These are phyloP conservation scores for Stevia rebaudiana DNA, from an alignment of 140 eudicot species.

Conservation along the genomic window DNA sequence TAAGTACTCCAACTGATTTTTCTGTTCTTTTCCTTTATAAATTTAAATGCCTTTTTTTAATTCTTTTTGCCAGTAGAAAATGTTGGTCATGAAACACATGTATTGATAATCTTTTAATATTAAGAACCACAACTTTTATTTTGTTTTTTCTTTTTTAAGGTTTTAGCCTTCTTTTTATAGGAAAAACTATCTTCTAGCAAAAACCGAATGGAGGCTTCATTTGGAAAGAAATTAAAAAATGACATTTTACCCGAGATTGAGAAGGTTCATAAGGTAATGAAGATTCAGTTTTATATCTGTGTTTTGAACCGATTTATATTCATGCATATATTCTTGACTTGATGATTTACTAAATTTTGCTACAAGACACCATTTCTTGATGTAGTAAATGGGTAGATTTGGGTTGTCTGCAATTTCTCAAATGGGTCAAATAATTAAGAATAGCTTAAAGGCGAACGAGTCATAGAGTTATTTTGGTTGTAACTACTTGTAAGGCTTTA, in stretches of 20 bases:
- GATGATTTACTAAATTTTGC: neutral
- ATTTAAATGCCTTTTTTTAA: neutral
- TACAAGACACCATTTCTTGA: neutral
- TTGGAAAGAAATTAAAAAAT: slow-evolving; percentile 73
- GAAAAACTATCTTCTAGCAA: slow-evolving; percentile 83
- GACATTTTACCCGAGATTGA: slow-evolving; percentile 93
- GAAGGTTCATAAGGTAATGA: slow-evolving; percentile 78
- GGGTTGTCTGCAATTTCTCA: neutral
- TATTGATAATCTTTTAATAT: neutral
- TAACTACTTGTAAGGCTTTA: too few species aligned
- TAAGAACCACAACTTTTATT: neutral
- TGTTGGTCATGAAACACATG: neutral
- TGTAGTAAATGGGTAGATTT: neutral
- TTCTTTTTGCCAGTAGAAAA: neutral
- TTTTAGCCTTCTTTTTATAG: slow-evolving; percentile 32
- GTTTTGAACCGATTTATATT: neutral
- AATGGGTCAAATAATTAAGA: neutral
- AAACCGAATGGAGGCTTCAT: slow-evolving; percentile 74
- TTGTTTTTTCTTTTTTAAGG: neutral
- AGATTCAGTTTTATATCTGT: neutral
- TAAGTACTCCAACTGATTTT: slow-evolving; percentile 34
- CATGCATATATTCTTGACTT: neutral
- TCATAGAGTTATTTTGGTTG: neutral
- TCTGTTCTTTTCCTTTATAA: neutral
- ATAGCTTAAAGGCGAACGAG: neutral